Conservation (phyloP, 169 alveolate genomes). For the Babesia microti region DNA sequence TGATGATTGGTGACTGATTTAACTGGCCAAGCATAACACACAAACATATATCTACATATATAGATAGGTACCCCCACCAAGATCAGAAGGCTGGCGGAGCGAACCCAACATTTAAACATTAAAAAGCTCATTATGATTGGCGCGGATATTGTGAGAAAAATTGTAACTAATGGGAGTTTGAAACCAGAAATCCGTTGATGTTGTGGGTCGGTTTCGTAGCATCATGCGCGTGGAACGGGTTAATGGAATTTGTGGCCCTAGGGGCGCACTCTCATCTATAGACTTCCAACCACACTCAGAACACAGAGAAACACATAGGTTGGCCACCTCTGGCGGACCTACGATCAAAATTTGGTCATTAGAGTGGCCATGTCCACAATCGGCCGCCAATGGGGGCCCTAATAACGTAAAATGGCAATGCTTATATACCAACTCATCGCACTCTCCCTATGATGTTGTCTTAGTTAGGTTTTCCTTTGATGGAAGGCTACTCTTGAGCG, state of each 20-base stretch:
- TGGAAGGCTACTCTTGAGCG: constrained; percentile 41
- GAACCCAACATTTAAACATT: too few relatives aligned
- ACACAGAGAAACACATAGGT: constrained; percentile 15
- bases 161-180: too few relatives aligned
- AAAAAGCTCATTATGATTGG: too few relatives aligned
- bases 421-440: constrained; percentile 29
- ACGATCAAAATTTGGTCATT: constrained; percentile 45
- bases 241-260: constrained; percentile 35
- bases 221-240: constrained; percentile 36
- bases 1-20: too few relatives aligned
- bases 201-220: too few relatives aligned
- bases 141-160: too few relatives aligned
- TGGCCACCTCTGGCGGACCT: constrained; percentile 40
- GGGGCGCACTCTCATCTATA: constrained; percentile 37
- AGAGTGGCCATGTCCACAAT: too few relatives aligned
- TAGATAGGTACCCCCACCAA: too few relatives aligned
- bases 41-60: too few relatives aligned
- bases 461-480: constrained; percentile 47
- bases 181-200: too few relatives aligned
- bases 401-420: constrained; percentile 14
- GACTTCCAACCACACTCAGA: constrained; percentile 47
- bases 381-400: constrained; percentile 1
- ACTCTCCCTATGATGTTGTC: constrained; percentile 41
- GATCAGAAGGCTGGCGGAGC: too few relatives aligned
- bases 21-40: too few relatives aligned